Base-by-base conservation (phyloP, 163 green algal genomes). In the Scenedesmus sp. region DNA sequence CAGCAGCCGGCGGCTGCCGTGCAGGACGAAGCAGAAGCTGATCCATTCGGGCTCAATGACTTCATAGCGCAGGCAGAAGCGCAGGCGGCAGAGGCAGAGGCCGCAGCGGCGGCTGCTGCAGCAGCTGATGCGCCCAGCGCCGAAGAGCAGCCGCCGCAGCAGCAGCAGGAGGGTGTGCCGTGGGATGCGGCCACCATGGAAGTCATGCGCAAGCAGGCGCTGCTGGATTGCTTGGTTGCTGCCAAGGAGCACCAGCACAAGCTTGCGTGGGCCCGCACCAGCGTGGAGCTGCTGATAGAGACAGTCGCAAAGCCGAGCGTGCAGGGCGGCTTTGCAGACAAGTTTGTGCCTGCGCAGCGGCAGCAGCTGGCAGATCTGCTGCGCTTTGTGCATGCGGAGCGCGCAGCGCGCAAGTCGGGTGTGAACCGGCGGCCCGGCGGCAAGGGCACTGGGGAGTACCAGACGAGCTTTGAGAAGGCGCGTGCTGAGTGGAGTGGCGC, bases 231-330 rank as follows among this genome's bases (percentile, higher is more conserved):
- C 81, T 13, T 94, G 1, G 56, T 59, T 2, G 64, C 92, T 20
- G 88, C 92, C 4, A 92, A 90, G 88, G 56, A 54, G 18, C 76
- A 91, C 34, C 59, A 83, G 77, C 90, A 94, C 64, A 84, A 88
- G 79, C 76, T 93, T 0, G 55, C 92, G 13, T 94, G 92, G 92
- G 92, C 86, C 0, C 73, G 84, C 12, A 91, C 92, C 1, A 89
- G 77, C 26, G 79, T 94, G 3, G 92, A 94, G 56, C 60, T 94
- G 18, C 76, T 94, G 18, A 88, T 94, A 3, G 90, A 93, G 23
- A 62, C 82, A 3, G 90, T 87, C 0, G 64, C 74, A 56, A 84
- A 88, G 74, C 84, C 60, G 0, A 2, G 5, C 2, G 59, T 59
- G 23, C 87, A 91, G 34, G 87, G 87, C 76, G 87, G 87, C 20